Evolutionary conservation across 116 monocot species (phyloP).

Genomic region (Zostera marina): DNA sequence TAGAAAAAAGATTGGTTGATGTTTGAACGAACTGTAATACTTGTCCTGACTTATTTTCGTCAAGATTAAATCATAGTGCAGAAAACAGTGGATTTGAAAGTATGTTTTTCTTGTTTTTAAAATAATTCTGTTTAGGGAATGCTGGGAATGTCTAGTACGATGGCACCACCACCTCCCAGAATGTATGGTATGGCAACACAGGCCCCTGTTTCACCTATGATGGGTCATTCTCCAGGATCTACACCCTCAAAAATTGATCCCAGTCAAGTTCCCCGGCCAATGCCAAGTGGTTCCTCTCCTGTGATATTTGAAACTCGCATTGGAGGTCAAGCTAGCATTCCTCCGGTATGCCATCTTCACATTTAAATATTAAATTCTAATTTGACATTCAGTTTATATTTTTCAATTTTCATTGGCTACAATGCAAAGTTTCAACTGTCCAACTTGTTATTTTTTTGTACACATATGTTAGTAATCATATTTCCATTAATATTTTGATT

Average conservation of each 20-base stretch:
- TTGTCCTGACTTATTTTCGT: no score
- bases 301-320: conserved; percentile 65
- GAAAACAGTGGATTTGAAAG: not conserved
- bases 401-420: not conserved
- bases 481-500: not conserved
- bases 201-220: conserved; percentile 30
- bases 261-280: conserved; percentile 81
- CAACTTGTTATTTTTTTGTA: no score
- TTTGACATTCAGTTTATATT: not conserved
- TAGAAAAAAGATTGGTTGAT: no score
- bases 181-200: conserved; percentile 41
- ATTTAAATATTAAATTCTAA: not conserved
- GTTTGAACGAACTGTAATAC: no score
- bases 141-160: conserved; percentile 22
- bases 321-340: conserved; percentile 57
- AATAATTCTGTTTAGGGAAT: conserved; percentile 24
- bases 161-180: conserved; percentile 55
- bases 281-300: conserved; percentile 43
- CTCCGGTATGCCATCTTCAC: conserved; percentile 46
- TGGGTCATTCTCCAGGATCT: conserved; percentile 49
- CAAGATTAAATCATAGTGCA: no score
- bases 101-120: not conserved
- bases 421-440: no score
- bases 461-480: not conserved
- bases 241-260: conserved; percentile 86